Conservation (phyloP, 2,329 filamentous ascomycete genomes). For the Aspergillus ochraceoroseus region DNA sequence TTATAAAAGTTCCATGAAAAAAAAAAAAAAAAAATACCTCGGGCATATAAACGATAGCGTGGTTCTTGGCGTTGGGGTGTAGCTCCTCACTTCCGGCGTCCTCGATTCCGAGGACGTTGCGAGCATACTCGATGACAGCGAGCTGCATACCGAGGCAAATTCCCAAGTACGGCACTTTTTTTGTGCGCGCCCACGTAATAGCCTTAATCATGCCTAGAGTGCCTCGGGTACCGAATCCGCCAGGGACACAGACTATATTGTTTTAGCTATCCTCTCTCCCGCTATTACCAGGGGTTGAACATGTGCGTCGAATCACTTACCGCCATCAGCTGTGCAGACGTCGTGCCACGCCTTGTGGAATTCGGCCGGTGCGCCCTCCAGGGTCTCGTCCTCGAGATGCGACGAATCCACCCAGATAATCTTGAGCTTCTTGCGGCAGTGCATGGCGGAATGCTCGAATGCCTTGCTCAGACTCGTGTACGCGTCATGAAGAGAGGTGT, state of each 20-base stretch:
- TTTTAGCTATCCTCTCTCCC: background rate
- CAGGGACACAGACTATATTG: conserved; percentile 30
- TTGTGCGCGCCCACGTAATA: conserved; percentile 79
- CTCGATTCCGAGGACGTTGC: conserved; percentile 64
- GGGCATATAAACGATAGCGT: conserved; percentile 86
- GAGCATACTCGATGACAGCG: conserved; percentile 82
- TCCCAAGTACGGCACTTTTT: conserved; percentile 76
- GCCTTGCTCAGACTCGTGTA: conserved; percentile 82
- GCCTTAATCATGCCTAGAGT: conserved; percentile 86
- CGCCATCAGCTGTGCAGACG: conserved; percentile 60
- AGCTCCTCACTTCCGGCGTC: conserved; percentile 56
- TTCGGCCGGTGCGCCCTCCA: conserved; percentile 60
- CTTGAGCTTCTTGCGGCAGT: conserved; percentile 70
- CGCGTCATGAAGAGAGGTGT: conserved; percentile 75
- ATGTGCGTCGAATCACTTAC: no score
- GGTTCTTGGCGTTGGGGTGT: conserved; percentile 54
- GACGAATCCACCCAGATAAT: conserved; percentile 81
- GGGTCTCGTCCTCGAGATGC: conserved; percentile 66
- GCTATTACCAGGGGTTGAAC: no score
- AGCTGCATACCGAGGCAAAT: conserved; percentile 92
- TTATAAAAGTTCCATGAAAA: background rate
- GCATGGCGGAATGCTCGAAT: conserved; percentile 88
- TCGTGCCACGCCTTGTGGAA: conserved; percentile 84
- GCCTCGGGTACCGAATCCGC: conserved; percentile 75
- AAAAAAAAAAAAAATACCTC: conserved; percentile 53